Evolutionary conservation across 1,284 basidiomycete species (phyloP), one percentile per base, ranked within the genome.

Genomic region (Sporisorium graminicola): DNA sequence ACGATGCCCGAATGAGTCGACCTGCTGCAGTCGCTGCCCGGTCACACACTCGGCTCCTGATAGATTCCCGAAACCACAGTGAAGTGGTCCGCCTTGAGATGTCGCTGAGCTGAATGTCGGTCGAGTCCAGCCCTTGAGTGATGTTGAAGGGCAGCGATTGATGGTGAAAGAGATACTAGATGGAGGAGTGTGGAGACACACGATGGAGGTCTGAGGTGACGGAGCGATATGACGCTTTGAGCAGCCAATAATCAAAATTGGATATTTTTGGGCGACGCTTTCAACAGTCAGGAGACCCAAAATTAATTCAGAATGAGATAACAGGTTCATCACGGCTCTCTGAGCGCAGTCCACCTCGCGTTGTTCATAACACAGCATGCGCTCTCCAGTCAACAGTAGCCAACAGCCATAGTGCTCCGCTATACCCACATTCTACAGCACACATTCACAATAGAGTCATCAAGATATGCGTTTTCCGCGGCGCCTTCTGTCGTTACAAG

Each of bases 141-240:
- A 8, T 20, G 40, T 43, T 20, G 18, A n/a, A 40, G 14, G 35
- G 14, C 14, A 35, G 13, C 35, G 35, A 9, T 35, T 40, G 37
- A 18, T 40, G 18, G 18, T 20, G n/a, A 20, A 1, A 40, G 37
- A 40, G 37, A 40, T 16, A 16, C 13, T 40, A 13, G 37, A 40
- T 40, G 37, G 18, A 13, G 14, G 35, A 35, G 35, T 35, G 5
- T 20, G 40, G n/a, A 1, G 16, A 9, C 7, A n/a, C 9, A 10
- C 8, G 40, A 43, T 43, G 40, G 40, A 20, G 18, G 18, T 9
- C 8, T 43, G 16, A 43, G n/a, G 40, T 43, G n/a, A 43, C n/a
- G 10, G n/a, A 43, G 40, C 40, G 40, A 43, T 43, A 43, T 43
- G 40, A 43, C 40, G 40, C 40, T 43, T 43, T 43, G 40, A 10